Evolutionary conservation across 2,329 filamentous ascomycete genomes (phyloP), one percentile per base, ranked within the genome.

Genomic region (Paracorniculantispora psalliotae): DNA sequence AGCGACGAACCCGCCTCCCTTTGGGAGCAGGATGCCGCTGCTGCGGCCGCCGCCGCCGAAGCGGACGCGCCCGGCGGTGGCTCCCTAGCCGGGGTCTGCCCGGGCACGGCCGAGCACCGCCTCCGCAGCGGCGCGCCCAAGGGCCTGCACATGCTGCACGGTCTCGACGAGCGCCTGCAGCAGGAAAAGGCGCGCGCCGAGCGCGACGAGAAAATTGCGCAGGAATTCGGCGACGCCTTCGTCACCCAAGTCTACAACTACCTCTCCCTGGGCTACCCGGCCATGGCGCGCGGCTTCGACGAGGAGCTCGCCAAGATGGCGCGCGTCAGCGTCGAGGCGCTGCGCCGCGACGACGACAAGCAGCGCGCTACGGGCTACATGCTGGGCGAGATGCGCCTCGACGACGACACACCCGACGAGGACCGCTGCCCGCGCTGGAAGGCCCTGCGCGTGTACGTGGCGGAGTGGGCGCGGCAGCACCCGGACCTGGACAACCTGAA

Each of bases 241-340:
- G 85, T 97, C 59, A 96, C 92, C 0, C 93, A 97, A 73, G 92
- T 97, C 8, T 97, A 96, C 80, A 97, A 97, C 72, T 97, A 97
- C 72, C 81, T 97, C 17, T 96, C 91, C 0, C 81, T 97, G 5
- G 93, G 93, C 5, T 97, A 97, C 71, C 92, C 93, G 3, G 87
- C 90, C 35, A 85, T 92, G 67, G 93, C 92, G 12, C 85, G 88
- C 23, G 82, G 84, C 39, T 97, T 90, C 68, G 93, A 97, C 68
- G 82, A 87, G 12, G 93, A 97, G 76, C 79, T 97, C 21, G 85
- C 87, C 65, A 91, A 89, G 69, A 96, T 97, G 59, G 89, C 87
- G 33, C 80, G 82, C 10, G 85, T 96, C 7, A 70, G 83, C 1
- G 69, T 93, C 8, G 77, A 81, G 2, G 88, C 92, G 57, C 80